Evolutionary conservation across 1,139 yeast species (phyloP).

Genomic region (Yamadazyma pseudoaaseri): DNA sequence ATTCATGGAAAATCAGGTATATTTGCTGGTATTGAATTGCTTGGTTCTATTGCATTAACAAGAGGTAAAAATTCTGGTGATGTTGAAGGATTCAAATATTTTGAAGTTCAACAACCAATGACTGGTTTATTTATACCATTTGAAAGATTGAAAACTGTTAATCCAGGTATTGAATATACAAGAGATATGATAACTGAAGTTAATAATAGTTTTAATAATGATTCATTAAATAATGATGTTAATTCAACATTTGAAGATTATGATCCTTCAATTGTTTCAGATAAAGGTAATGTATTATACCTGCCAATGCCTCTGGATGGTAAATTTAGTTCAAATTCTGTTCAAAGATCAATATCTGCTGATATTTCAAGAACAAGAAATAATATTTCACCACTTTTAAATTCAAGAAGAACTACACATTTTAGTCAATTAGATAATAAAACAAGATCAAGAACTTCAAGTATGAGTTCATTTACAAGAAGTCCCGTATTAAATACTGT

Average conservation of each 20-base stretch:
- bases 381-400: constrained; percentile 1
- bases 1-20: constrained; percentile 71
- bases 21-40: constrained; percentile 87
- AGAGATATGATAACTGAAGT: constrained; percentile 15
- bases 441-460: constrained; percentile 14
- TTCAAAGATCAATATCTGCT: constrained; percentile 11
- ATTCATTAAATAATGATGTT: constrained; percentile 7
- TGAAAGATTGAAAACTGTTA: constrained; percentile 51
- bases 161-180: constrained; percentile 24
- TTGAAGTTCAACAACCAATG: constrained; percentile 53
- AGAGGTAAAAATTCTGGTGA: constrained; percentile 48
- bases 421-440: constrained; percentile 2
- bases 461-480: constrained; percentile 11
- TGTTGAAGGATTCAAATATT: constrained; percentile 45
- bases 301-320: constrained; percentile 1
- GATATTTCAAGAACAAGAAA: constrained; percentile 4
- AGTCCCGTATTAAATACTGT: constrained; percentile 11
- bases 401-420: constrained; percentile 3
- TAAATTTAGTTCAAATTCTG: neutral
- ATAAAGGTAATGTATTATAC: neutral
- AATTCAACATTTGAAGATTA: neutral
- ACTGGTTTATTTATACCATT: constrained; percentile 77
- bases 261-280: neutral
- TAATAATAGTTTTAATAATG: constrained; percentile 6
- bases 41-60: constrained; percentile 54